Base-by-base conservation (phyloP, 108 stramenopile genomes). In the Pseudonitzschia pungens region DNA sequence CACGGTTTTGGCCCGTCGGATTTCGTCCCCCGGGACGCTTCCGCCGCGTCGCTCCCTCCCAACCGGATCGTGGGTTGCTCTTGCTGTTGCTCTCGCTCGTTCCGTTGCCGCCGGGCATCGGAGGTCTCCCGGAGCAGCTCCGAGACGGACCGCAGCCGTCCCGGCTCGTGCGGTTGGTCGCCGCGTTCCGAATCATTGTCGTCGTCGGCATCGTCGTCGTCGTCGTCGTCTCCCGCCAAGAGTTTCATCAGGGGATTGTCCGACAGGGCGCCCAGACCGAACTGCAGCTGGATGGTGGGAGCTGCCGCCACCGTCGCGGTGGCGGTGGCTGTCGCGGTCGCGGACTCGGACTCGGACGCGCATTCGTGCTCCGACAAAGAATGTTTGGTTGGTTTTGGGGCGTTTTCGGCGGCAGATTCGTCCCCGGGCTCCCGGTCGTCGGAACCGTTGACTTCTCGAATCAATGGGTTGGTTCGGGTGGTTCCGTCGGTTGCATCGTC, bases 251-350 rank as follows among this genome's bases (percentile, higher is more conserved):
- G 28, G 6, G 78, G 78, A 70, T 79, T 79, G 7, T 53, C 62
- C 2, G 54, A 44, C 56, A 72, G 22, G 22, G 54, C 44, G 5
- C 77, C 77, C 28, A 79, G n/a, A n/a, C 72, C 59, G 31, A 79
- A 79, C 51, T 69, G 36, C 32, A 79, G 55, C 65, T 79, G 65
- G 48, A 79, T 79, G 16, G 71, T 79, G 15, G 78, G 78, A 20
- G 50, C 22, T 20, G 22, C 32, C 4, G 16, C 59, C 1, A 12
- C 45, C 9, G 9, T 11, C 6, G 9, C 42, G 42, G 42, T 9
- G 11, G 9, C 42, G 42, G 9, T 11, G 42, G 42, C 42, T 11
- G 11, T 11, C 42, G 42, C 9, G 42, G 42, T 11, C 9, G 42
- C 9, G 11, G n/a, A n/a, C n/a, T n/a, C n/a, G n/a, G n/a, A n/a